Base-by-base conservation (phyloP, 176 grass and related monocot genomes). In the Avena insularis region DNA sequence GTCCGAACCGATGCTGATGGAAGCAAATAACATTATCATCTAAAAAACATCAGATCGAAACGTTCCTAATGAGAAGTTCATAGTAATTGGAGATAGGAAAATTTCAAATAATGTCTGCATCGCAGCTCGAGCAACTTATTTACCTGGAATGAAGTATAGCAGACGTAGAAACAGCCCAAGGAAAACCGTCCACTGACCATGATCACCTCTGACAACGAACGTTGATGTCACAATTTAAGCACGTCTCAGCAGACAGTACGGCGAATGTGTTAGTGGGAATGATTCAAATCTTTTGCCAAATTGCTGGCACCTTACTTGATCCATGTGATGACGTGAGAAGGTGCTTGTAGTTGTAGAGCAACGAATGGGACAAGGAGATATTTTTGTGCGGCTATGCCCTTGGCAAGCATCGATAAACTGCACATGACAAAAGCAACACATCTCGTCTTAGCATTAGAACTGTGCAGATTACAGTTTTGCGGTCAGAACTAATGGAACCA, bases 141-240 rank as follows among this genome's bases (percentile, higher is more conserved):
- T 23, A 23, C 23, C 92, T 75, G 95, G 95, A 89, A 97, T 77
- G 47, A 84, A 60, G 88, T 91, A 92, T 48, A 97, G 72, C 14
- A 97, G 69, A 73, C 90, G 84, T 58, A 97, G 27, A 63, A 94
- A 81, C 74, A 94, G 86, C 38, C 83, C 84, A 19, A 97, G 62
- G 60, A 94, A 94, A 86, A 86, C 81, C 29, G 86, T 88, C 92
- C 95, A 94, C 70, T 78, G 83, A 62, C 92, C 90, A 77, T 94
- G 86, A 17, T 94, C 88, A 73, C 88, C 88, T 87, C 92, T 94
- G 36, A 55, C 47, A 72, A 16, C 14, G 16, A 53, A 90, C 19
- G n/a, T 10, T 23, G 20, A 14, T 73, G 10, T 59, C 40, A 62
- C 38, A 20, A 75, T 67, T 31, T 45, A 68, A 72, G 12, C 12